phyloP scores from a whole-genome alignment of 192 early-diverging fungal species.

The Linnemannia schmuckeri region DNA sequence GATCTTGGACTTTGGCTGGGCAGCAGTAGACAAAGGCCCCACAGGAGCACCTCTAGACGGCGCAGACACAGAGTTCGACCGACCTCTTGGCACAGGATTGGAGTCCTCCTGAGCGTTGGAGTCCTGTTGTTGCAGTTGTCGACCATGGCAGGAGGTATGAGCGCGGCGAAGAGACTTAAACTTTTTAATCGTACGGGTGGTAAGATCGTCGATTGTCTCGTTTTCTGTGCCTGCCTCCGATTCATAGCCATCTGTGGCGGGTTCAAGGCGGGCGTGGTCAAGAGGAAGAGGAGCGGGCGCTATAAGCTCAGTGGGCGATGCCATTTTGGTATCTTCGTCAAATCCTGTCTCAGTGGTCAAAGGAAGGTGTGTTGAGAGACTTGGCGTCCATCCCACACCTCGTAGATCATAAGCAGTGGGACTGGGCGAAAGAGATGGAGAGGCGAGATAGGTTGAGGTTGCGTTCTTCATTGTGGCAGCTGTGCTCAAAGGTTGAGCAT shows the following conservation, averaged over 20 bases:
- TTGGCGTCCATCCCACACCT: background rate
- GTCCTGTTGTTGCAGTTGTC: background rate
- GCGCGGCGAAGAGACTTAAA: slow-evolving; percentile 49
- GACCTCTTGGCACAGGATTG: background rate
- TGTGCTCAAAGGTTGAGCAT: background rate
- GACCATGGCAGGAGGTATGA: slow-evolving; percentile 2
- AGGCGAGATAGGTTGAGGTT: slow-evolving; percentile 17
- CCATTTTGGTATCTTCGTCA: slow-evolving; percentile 25
- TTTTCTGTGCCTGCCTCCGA: background rate
- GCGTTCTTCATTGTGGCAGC: background rate
- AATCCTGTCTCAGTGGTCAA: background rate
- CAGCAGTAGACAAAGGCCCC: background rate
- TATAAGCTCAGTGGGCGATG: slow-evolving; percentile 23
- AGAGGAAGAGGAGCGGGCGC: background rate
- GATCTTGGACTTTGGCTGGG: slow-evolving; percentile 21
- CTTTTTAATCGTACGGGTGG: slow-evolving; percentile 42
- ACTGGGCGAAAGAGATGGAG: slow-evolving; percentile 23
- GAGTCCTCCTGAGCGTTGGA: background rate
- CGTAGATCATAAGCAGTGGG: background rate
- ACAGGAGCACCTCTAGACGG: background rate
- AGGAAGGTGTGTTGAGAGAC: background rate
- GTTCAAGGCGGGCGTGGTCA: background rate
- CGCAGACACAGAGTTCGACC: background rate
- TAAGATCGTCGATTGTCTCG: background rate
- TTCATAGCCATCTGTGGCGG: background rate